Conservation (phyloP, 2,329 filamentous ascomycete species). For the Penicillium sp. region DNA sequence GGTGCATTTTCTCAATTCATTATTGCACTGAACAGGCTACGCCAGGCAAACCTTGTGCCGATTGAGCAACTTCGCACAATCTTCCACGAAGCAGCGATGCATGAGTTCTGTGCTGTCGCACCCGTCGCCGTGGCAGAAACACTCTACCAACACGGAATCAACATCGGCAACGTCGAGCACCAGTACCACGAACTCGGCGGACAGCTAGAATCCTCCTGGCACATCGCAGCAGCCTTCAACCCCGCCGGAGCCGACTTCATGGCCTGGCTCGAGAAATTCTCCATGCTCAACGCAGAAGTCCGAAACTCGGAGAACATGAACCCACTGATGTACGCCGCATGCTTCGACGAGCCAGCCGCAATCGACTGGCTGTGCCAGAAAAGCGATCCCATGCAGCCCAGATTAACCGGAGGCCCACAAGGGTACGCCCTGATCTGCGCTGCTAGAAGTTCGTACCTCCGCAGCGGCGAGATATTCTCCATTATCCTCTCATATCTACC, state of each 20-base stretch:
- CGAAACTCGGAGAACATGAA: constrained; percentile 2
- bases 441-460: neutral
- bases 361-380: constrained; percentile 1
- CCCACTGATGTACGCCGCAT: constrained; percentile 4
- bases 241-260: neutral
- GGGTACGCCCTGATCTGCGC: constrained; percentile 2
- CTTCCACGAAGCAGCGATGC: constrained; percentile 1
- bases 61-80: neutral
- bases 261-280: constrained; percentile 1
- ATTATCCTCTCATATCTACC: neutral
- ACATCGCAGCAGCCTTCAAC: constrained; percentile 8
- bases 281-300: neutral
- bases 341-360: neutral
- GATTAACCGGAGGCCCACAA: neutral
- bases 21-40: neutral
- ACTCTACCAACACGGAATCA: constrained; percentile 1
- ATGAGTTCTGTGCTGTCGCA: constrained; percentile 2
- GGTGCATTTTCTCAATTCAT: neutral
- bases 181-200: constrained; percentile 1
- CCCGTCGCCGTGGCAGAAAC: neutral
- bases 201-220: constrained; percentile 5
- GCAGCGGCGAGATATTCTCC: constrained; percentile 2
- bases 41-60: neutral
- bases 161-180: constrained; percentile 2
- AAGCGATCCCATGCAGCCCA: neutral